Percentiles rank a stretch among this genome's conserved stretches.
Conservation (phyloP, 1,284 basidiomycete genomes). For the Papiliotrema nemorosa region DNA sequence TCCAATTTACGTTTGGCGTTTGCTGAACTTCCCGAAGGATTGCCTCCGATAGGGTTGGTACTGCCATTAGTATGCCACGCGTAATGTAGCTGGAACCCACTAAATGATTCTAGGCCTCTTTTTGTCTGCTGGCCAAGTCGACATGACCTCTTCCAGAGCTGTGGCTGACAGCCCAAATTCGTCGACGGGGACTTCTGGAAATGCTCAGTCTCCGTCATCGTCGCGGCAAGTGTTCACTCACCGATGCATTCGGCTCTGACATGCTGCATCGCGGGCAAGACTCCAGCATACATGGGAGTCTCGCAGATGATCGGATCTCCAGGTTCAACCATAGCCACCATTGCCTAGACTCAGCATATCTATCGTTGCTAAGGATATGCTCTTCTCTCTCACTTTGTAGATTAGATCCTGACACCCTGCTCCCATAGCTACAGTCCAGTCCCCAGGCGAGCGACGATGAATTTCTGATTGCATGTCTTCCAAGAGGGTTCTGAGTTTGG, state of each 20-base stretch:
- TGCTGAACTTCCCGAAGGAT: slow-evolving; percentile 77
- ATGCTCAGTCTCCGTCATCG: neutral
- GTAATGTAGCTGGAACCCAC: slow-evolving; percentile 16
- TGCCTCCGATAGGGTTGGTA: slow-evolving; percentile 62
- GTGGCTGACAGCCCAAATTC: slow-evolving; percentile 66
- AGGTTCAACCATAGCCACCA: slow-evolving; percentile 63
- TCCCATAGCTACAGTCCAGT: slow-evolving; percentile 74
- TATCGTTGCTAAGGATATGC: neutral
- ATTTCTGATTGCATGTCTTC: slow-evolving; percentile 62
- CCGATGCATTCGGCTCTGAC: slow-evolving; percentile 45
- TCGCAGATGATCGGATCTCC: slow-evolving; percentile 83
- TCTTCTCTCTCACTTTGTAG: slow-evolving; percentile 62
- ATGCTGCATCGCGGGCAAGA: slow-evolving; percentile 38
- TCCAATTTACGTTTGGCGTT: slow-evolving; percentile 69
- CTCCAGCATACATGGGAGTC: slow-evolving; percentile 65
- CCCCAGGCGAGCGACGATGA: slow-evolving; percentile 56
- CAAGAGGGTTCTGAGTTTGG: slow-evolving; percentile 63
- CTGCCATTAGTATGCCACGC: slow-evolving; percentile 46
- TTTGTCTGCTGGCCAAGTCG: slow-evolving; percentile 70
- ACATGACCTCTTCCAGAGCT: slow-evolving; percentile 65
- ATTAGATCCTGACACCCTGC: slow-evolving; percentile 84
- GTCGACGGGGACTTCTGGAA: slow-evolving; percentile 73
- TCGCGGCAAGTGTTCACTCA: neutral
- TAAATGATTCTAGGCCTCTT: slow-evolving; percentile 77
- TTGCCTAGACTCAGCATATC: slow-evolving; percentile 55